These are phyloP conservation scores for Hordeum marinum DNA, from an alignment of 176 grass and related monocot genomes.

Conservation along the genomic window DNA sequence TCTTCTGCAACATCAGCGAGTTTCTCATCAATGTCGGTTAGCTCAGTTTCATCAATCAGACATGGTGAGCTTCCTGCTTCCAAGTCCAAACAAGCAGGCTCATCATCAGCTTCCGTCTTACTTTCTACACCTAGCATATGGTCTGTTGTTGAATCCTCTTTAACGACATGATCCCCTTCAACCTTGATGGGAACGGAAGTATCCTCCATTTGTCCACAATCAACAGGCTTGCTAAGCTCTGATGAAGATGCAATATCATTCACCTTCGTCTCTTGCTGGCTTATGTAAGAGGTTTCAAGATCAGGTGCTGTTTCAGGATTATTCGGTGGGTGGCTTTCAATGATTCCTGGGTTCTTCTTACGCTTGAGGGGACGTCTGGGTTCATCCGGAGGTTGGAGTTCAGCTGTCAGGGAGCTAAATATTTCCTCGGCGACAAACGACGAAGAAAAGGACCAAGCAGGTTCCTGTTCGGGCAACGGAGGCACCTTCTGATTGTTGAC, in stretches of 20 bases:
- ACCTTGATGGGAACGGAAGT: slow-evolving; percentile 41
- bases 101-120: neutral
- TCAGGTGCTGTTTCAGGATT: slow-evolving; percentile 51
- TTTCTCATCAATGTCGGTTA: slow-evolving; percentile 28
- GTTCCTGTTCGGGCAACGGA: slow-evolving; percentile 53
- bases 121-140: slow-evolving; percentile 16
- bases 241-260: neutral
- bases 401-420: neutral
- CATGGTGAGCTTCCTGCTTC: slow-evolving; percentile 22
- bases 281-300: slow-evolving; percentile 30
- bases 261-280: slow-evolving; percentile 17
- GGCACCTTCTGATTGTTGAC: slow-evolving; percentile 77
- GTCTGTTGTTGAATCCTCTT: slow-evolving; percentile 36
- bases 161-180: slow-evolving; percentile 56
- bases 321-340: slow-evolving; percentile 47
- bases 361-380: neutral
- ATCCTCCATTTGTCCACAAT: neutral
- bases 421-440: slow-evolving; percentile 24
- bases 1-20: slow-evolving; percentile 7
- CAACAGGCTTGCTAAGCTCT: neutral
- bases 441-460: slow-evolving; percentile 63
- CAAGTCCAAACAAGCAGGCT: slow-evolving; percentile 36
- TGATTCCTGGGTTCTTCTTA: neutral
- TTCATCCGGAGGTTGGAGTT: neutral
- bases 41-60: slow-evolving; percentile 5